Evolutionary conservation across 148 eudicot species (phyloP), one percentile per base, ranked within the genome.

Genomic region (Vaccinium macrocarpon): DNA sequence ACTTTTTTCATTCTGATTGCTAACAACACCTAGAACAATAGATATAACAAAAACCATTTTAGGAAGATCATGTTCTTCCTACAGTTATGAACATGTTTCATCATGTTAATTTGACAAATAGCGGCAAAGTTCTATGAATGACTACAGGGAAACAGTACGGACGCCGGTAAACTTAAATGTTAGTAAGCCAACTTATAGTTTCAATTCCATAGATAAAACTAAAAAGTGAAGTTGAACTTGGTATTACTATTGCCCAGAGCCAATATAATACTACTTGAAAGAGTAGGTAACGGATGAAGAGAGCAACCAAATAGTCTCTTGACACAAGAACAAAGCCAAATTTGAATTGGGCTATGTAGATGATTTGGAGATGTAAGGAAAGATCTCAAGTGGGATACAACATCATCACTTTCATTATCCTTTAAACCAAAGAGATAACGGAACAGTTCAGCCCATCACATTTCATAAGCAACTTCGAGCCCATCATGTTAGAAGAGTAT

Each of bases 1-100:
- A 97, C 98, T 87, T 94, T 97, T 84, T 97, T 88, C 94, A 95
- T 29, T 94, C 95, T 76, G 99, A n/a, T n/a, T 97, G 87, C 92
- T 97, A 21, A 98, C 99, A 70, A 97, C 88, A 81, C 99, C 99
- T 97, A 76, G 82, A 92, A 49, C 74, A 86, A 64, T 32, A 64
- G 70, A 10, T 9, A 64, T 64, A 11, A 64, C 70, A 64, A 13
- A 64, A 21, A 72, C 46, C 13, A 61, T 56, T 51, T 10, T n/a
- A 81, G 29, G 48, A 52, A 82, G 46, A 35, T 7, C n/a, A 18
- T 46, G 38, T 18, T 27, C 19, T 27, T 42, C 46, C 46, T 42
- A 42, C 46, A 52, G 35, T 38, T n/a, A 4, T 57, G 27, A 21
- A 59, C 52, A 27, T 19, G 23, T 51, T 71, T 0, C 57, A 78